Base-by-base conservation (phyloP, 495 filamentous ascomycete species). In the Parathielavia hyrcaniae region DNA sequence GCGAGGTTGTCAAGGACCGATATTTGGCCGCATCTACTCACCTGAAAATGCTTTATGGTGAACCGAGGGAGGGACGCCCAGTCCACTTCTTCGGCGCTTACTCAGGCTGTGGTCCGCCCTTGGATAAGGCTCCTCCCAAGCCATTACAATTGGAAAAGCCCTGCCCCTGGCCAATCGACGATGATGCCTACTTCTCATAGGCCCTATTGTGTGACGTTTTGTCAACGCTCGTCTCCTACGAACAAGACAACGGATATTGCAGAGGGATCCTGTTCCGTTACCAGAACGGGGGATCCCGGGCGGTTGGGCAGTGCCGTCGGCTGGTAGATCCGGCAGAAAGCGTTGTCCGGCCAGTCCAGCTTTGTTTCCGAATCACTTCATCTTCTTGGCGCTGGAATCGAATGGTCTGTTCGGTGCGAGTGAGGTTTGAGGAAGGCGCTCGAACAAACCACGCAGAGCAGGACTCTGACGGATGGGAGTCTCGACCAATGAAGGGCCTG, bases 261-360 rank as follows among this genome's bases (percentile, higher is more conserved):
- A 19, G 46, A 40, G 62, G 62, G 10, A 61, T 64, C n/a, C 5
- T 64, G 14, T 48, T 64, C 36, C 45, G 38, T n/a, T 64, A 64
- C 32, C n/a, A 55, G 16, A 61, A 58, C 23, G 62, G 62, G 11
- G 54, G 53, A 35, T 23, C 34, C 30, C 58, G 54, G 17, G 58
- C 62, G 9, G 62, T 64, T 17, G 62, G 62, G 19, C 48, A 64
- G 45, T 64, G 62, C 44, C 62, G 62, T 35, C 45, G 61, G 11
- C 19, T 30, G 12, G 48, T 64, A 13, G 58, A 64, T 26, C 45
- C 49, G 14, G 12, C 49, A n/a, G 46, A 57, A 45, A 20, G 32
- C 8, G 35, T 51, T 36, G 20, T 7, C 44, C 57, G 38, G 14
- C 57, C 52, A n/a, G 41, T 49, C 36, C 51, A 32, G 35, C 19